phyloP scores from a whole-genome alignment of 768 basidiomycete genomes.

The Boletellus emodensis region DNA sequence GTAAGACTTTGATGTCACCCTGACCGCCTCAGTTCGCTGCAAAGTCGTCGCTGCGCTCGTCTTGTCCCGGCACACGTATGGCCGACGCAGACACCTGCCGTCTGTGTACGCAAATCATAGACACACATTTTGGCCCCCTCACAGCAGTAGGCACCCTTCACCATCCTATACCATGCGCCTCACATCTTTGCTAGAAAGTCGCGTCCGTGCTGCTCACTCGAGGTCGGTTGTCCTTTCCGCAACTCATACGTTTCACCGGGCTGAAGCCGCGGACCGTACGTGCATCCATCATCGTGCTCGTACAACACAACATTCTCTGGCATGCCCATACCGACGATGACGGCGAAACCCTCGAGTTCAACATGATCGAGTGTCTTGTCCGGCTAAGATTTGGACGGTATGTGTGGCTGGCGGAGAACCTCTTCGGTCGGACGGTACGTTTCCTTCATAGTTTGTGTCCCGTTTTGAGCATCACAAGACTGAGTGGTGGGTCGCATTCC shows the following conservation, averaged over 20 bases:
- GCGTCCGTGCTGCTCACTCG: constrained; percentile 70
- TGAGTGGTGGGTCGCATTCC: neutral
- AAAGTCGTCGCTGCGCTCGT: neutral
- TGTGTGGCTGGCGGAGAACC: constrained; percentile 65
- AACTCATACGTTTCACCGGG: constrained; percentile 64
- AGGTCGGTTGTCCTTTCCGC: constrained; percentile 72
- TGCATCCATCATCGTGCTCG: constrained; percentile 67
- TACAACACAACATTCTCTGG: constrained; percentile 93
- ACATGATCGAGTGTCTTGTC: constrained; percentile 77
- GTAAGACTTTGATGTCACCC: constrained; percentile 11
- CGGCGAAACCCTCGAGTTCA: constrained; percentile 76
- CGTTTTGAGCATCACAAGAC: neutral
- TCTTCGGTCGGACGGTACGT: constrained; percentile 70
- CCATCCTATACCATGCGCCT: neutral
- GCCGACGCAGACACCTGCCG: constrained; percentile 59
- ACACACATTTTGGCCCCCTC: constrained; percentile 62
- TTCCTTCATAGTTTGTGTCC: neutral
- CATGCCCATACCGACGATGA: constrained; percentile 71
- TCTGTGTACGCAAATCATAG: constrained; percentile 59
- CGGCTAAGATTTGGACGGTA: constrained; percentile 81
- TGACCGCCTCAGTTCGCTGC: neutral
- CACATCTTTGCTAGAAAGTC: constrained; percentile 50
- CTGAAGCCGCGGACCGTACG: constrained; percentile 66
- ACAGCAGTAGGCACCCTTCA: constrained; percentile 48
- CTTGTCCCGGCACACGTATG: constrained; percentile 37